Percentiles rank a stretch among this genome's conserved stretches.
Evolutionary conservation across 2,329 filamentous ascomycete species (phyloP).

Genomic region (Xylaria sp.): DNA sequence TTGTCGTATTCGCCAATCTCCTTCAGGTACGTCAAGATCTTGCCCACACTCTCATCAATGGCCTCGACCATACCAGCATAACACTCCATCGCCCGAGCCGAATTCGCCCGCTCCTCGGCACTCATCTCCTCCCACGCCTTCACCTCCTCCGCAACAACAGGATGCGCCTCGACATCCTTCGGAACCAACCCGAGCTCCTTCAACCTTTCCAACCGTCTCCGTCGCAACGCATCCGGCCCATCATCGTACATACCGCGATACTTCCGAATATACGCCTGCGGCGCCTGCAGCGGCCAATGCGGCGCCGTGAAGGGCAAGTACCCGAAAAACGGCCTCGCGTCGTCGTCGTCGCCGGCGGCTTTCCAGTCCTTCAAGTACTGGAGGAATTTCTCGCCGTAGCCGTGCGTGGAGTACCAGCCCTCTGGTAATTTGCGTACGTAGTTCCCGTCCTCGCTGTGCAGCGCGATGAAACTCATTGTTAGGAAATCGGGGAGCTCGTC

Average conservation of each 20-base stretch:
- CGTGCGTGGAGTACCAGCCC: slow-evolving; percentile 49
- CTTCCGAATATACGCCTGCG: slow-evolving; percentile 48
- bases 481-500: slow-evolving; percentile 39
- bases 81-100: slow-evolving; percentile 53
- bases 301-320: slow-evolving; percentile 58
- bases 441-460: slow-evolving; percentile 36
- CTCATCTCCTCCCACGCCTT: slow-evolving; percentile 44
- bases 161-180: slow-evolving; percentile 45
- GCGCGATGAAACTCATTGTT: slow-evolving; percentile 36
- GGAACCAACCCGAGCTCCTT: slow-evolving; percentile 53
- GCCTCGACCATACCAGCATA: slow-evolving; percentile 60
- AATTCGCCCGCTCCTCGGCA: slow-evolving; percentile 42
- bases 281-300: slow-evolving; percentile 59
- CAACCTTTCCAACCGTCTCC: slow-evolving; percentile 47
- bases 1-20: slow-evolving; percentile 55
- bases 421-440: slow-evolving; percentile 40
- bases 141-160: slow-evolving; percentile 44
- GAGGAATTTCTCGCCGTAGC: slow-evolving; percentile 48
- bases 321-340: slow-evolving; percentile 49
- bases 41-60: slow-evolving; percentile 56
- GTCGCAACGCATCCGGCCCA: slow-evolving; percentile 52
- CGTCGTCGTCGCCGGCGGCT: slow-evolving; percentile 21
- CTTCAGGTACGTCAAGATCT: slow-evolving; percentile 52
- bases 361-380: slow-evolving; percentile 46
- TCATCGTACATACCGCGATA: slow-evolving; percentile 57